Percentiles rank a stretch among this genome's conserved stretches.
phyloP scores from a whole-genome alignment of 805 yeast genomes.

The Saccharomycopsis sp. region DNA sequence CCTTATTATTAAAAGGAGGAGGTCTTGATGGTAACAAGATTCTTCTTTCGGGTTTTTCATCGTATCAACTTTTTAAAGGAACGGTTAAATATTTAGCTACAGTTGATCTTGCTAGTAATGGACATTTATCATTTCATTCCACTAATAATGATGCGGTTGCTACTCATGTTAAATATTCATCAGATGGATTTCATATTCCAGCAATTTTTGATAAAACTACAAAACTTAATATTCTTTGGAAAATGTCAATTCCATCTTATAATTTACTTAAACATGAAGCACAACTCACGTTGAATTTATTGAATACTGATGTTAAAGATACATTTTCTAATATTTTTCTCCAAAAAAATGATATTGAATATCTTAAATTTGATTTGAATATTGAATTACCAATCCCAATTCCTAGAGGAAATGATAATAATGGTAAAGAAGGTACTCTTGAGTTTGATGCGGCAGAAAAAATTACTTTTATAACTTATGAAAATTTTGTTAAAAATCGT shows the following conservation, averaged over 20 bases:
- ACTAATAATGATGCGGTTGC: constrained; percentile 19
- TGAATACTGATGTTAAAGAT: constrained; percentile 67
- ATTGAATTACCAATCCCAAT: constrained; percentile 38
- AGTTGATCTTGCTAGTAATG: constrained; percentile 53
- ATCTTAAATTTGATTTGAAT: constrained; percentile 55
- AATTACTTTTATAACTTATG: constrained; percentile 59
- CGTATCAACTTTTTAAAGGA: constrained; percentile 90
- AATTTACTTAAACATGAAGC: constrained; percentile 55
- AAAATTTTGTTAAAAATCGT: constrained; percentile 52
- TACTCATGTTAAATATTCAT: constrained; percentile 29
- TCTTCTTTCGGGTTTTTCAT: constrained; percentile 77
- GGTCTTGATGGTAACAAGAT: constrained; percentile 67
- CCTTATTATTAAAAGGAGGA: constrained; percentile 77
- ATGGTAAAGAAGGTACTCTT: constrained; percentile 56
- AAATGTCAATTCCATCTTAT: constrained; percentile 64
- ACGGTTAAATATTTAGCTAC: constrained; percentile 72
- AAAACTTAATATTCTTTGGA: constrained; percentile 73
- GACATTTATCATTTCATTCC: constrained; percentile 60
- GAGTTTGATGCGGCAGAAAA: constrained; percentile 65
- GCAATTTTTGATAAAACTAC: constrained; percentile 66
- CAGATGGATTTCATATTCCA: constrained; percentile 60
- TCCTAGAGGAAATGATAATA: constrained; percentile 42
- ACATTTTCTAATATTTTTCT: constrained; percentile 73
- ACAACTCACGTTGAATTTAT: constrained; percentile 48
- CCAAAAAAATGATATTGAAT: constrained; percentile 37